Evolutionary conservation across 2,329 filamentous ascomycete genomes (phyloP), one percentile per base, ranked within the genome.

Genomic region (Colletotrichum tofieldiae): DNA sequence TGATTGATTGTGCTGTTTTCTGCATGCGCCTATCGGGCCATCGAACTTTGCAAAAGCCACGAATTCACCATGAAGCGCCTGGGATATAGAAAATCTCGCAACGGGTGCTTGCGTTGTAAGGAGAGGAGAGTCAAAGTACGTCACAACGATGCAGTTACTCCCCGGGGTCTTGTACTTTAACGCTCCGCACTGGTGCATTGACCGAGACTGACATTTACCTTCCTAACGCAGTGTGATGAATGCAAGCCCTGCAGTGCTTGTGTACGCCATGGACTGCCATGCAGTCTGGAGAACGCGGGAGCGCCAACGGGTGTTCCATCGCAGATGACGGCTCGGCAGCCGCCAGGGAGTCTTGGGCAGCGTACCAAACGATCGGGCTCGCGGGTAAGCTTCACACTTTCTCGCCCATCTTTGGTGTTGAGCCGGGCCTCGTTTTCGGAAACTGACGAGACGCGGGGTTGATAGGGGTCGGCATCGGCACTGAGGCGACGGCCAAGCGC

Each of bases 191-290:
- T 47, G 52, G 35, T 64, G 20, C 8, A 54, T 29, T 43, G 39
- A 20, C 26, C 32, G 32, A 52, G 12, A 67, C 67, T 71, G 41
- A 73, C 56, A 11, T 23, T 32, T 7, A 56, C 51, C 16, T 37
- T n/a, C 29, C 23, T n/a, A 37, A 60, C 59, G 23, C 58, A 84
- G 82, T 84, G 82, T 72, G 81, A 84, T 60, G 82, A 84, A 70
- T 77, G 77, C 12, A 76, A 75, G n/a, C 82, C 82, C 4, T 84
- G 82, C 68, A 77, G 74, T n/a, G 81, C 81, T 2, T 84, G 82
- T 60, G 74, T 78, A 8, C 78, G 81, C 58, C 82, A 84, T 64
- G 77, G 77, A 23, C 74, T 83, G 12, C 68, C 77, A n/a, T 84
- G 82, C 70, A 79, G 81, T 69, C 47, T 72, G 26, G 65, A 72